phyloP scores from a whole-genome alignment of 1,139 yeast genomes.

The Lodderomyces theae region DNA sequence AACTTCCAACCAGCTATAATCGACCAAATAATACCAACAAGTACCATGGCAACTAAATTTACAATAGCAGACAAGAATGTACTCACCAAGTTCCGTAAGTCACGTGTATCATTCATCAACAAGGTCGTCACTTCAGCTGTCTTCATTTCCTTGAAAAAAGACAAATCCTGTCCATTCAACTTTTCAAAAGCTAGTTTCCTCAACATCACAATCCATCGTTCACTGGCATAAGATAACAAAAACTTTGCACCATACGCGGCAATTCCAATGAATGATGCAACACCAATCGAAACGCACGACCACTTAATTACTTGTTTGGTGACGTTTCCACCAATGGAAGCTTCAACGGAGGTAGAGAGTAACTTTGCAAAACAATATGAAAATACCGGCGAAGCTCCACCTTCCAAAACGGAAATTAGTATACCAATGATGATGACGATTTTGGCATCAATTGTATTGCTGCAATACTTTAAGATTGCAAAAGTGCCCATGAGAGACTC shows the following conservation, averaged over 20 bases:
- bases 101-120: conserved; percentile 77
- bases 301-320: conserved; percentile 48
- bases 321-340: conserved; percentile 28
- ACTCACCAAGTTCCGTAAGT: conserved; percentile 61
- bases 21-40: conserved; percentile 75
- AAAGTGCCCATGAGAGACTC: conserved; percentile 26
- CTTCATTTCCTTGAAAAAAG: conserved; percentile 48
- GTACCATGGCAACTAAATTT: conserved; percentile 52
- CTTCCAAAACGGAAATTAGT: conserved; percentile 50
- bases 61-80: conserved; percentile 55
- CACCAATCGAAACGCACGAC: conserved; percentile 61
- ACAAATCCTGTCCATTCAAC: conserved; percentile 51
- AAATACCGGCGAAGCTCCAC: conserved; percentile 70
- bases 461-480: conserved; percentile 36
- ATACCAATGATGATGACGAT: conserved; percentile 50
- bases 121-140: conserved; percentile 65
- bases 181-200: conserved; percentile 50
- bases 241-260: conserved; percentile 51
- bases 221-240: conserved; percentile 58
- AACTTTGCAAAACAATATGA: conserved; percentile 75
- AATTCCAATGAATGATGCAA: conserved; percentile 62
- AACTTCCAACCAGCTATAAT: conserved; percentile 81
- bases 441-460: conserved; percentile 32
- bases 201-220: conserved; percentile 59
- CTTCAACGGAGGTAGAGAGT: conserved; percentile 52